Evolutionary conservation across 2,329 filamentous ascomycete species (phyloP), one percentile per base, ranked within the genome.

Genomic region (Polytolypa hystricis): DNA sequence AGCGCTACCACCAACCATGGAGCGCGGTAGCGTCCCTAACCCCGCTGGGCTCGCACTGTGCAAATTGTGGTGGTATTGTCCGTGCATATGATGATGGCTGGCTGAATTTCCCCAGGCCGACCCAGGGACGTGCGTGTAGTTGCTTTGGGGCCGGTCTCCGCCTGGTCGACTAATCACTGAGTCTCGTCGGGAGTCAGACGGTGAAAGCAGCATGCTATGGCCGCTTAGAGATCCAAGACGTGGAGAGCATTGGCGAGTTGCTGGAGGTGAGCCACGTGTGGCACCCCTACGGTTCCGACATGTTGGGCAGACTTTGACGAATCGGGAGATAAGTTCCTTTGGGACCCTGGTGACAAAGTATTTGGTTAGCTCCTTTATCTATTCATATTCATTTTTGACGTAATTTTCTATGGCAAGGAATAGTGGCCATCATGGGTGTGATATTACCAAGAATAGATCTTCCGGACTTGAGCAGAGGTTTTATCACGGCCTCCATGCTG

Each of bases 401-500:
- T 20, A 18, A 32, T 14, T 33, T 16, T 21, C 28, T 17, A 21
- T 19, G 17, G 19, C 16, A 26, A 5, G 19, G 10, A 23, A 18
- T 9, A 14, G 5, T 7, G 4, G 4, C 12, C 5, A 18, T 15
- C 30, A 21, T 36, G 21, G 17, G 36, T 58, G n/a, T n/a, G n/a
- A n/a, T n/a, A n/a, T 20, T 57, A 69, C 66, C 66, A 70, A 42
- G 66, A 69, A 46, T 67, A 70, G 30, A 64, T 58, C 30, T 62
- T 58, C 35, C 66, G 57, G 30, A 70, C 66, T 41, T 68, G 62
- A 7, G 64, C 63, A n/a, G 66, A 70, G 12, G 66, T 70, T 45
- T 69, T 69, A 49, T 70, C 66, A 35, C 66, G 57, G n/a, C 66
- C 66, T 35, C 66, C 66, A 47, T 70, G 66, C 38, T 68, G 63